Evolutionary conservation across 2,329 filamentous ascomycete genomes (phyloP).

Genomic region (Aspergillus awamori): DNA sequence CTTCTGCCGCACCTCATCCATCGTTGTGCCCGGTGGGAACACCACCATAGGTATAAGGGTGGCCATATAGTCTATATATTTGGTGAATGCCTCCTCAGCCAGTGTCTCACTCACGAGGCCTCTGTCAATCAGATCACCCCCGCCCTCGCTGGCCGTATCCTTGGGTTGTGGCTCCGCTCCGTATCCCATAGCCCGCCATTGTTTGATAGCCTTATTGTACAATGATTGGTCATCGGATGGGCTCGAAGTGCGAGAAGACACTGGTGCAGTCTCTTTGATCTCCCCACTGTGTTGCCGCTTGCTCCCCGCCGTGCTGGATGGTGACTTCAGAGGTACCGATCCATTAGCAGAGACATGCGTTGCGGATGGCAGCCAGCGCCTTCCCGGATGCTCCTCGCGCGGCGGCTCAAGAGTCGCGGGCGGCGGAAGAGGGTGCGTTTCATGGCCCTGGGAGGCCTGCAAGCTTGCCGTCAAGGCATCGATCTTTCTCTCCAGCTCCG

Average conservation of each 20-base stretch:
- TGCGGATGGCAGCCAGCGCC: conserved; percentile 32
- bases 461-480: conserved; percentile 82
- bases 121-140: conserved; percentile 51
- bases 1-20: conserved; percentile 57
- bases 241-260: conserved; percentile 15
- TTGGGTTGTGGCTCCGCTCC: conserved; percentile 20
- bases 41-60: conserved; percentile 62
- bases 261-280: conserved; percentile 23
- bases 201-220: conserved; percentile 18
- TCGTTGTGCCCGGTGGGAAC: conserved; percentile 57
- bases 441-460: conserved; percentile 55
- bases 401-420: conserved; percentile 28
- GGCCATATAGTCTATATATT: conserved; percentile 58
- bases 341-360: conserved; percentile 13
- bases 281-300: conserved; percentile 39
- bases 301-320: conserved; percentile 23
- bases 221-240: conserved; percentile 26
- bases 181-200: conserved; percentile 28
- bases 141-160: conserved; percentile 35
- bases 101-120: conserved; percentile 55
- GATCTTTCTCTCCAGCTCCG: conserved; percentile 90
- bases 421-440: conserved; percentile 21
- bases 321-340: conserved; percentile 5
- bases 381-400: conserved; percentile 44
- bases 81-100: conserved; percentile 60